Percentiles rank a stretch among this genome's conserved stretches.
phyloP scores from a whole-genome alignment of 116 monocot species.

The Iris pallida region DNA sequence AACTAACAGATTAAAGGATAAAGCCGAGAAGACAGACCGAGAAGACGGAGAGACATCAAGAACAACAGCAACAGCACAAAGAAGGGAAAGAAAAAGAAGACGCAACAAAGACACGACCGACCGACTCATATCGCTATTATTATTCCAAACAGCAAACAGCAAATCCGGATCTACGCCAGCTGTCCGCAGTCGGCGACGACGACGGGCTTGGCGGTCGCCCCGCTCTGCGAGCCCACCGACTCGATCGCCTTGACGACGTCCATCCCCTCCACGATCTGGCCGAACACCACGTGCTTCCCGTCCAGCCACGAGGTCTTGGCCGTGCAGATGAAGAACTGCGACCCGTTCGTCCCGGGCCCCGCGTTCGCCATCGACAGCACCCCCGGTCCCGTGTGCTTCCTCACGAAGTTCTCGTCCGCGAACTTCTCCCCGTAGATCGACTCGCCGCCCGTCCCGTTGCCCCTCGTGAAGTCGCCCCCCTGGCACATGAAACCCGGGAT shows the following conservation, averaged over 20 bases:
- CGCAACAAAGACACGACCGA: too few species aligned
- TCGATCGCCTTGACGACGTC: conserved; percentile 38
- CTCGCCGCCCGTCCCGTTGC: conserved; percentile 73
- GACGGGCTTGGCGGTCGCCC: conserved; percentile 15
- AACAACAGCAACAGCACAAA: too few species aligned
- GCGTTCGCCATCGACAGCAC: conserved; percentile 78
- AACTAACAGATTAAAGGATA: too few species aligned
- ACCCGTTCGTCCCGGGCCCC: conserved; percentile 59
- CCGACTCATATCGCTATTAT: too few species aligned
- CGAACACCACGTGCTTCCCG: conserved; percentile 74
- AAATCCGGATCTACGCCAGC: not conserved
- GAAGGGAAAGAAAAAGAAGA: too few species aligned
- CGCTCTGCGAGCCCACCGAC: conserved; percentile 25
- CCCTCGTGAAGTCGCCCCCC: conserved; percentile 75
- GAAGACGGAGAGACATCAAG: too few species aligned
- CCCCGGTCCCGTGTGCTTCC: conserved; percentile 53
- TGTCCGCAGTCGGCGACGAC: conserved; percentile 43
- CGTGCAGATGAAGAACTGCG: conserved; percentile 86
- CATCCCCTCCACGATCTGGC: conserved; percentile 47
- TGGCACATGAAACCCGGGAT: conserved; percentile 82
- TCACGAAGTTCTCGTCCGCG: conserved; percentile 59
- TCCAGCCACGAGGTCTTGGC: conserved; percentile 58
- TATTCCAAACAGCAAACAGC: too few species aligned
- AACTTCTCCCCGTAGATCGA: conserved; percentile 75
- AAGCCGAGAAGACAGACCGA: too few species aligned